Conservation (phyloP, 1,284 basidiomycete genomes). For the Xerocomus amazonicus region DNA sequence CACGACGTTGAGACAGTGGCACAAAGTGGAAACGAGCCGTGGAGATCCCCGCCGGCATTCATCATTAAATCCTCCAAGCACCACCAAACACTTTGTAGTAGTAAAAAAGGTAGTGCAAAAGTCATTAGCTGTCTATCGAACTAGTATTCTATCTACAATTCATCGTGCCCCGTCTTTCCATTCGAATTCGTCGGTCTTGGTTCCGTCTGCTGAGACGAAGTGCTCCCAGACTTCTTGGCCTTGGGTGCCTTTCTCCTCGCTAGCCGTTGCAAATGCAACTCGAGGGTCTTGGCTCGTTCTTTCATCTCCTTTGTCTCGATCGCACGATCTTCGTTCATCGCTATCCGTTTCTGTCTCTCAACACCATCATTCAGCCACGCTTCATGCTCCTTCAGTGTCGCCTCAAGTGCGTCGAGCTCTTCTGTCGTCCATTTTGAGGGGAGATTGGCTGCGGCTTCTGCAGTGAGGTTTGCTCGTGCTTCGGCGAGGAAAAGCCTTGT, state of each 20-base stretch:
- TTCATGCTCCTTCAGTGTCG: constrained; percentile 73
- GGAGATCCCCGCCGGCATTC: not conserved
- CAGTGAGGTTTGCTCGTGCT: constrained; percentile 69
- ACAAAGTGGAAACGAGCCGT: not conserved
- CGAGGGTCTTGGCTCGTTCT: constrained; percentile 73
- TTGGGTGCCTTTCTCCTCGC: constrained; percentile 63
- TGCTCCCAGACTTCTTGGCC: constrained; percentile 39
- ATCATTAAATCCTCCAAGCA: constrained; percentile 20
- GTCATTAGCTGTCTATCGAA: constrained; percentile 10
- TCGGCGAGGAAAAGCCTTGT: constrained; percentile 79
- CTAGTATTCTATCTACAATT: constrained; percentile 23
- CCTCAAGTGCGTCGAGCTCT: constrained; percentile 77
- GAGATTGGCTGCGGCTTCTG: constrained; percentile 51
- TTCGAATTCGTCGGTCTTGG: constrained; percentile 14
- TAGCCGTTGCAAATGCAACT: constrained; percentile 67
- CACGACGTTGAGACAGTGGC: not conserved
- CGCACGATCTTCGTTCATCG: constrained; percentile 75
- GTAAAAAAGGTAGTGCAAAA: too few relatives aligned
- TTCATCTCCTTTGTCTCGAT: constrained; percentile 81
- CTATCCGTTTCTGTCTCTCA: constrained; percentile 72
- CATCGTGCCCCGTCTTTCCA: constrained; percentile 27
- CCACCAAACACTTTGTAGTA: constrained; percentile 24
- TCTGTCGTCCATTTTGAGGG: constrained; percentile 77
- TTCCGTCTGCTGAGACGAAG: constrained; percentile 19
- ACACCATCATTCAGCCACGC: constrained; percentile 76